phyloP scores from a whole-genome alignment of 2,329 filamentous ascomycete species.

The Aspergillus udagawae region DNA sequence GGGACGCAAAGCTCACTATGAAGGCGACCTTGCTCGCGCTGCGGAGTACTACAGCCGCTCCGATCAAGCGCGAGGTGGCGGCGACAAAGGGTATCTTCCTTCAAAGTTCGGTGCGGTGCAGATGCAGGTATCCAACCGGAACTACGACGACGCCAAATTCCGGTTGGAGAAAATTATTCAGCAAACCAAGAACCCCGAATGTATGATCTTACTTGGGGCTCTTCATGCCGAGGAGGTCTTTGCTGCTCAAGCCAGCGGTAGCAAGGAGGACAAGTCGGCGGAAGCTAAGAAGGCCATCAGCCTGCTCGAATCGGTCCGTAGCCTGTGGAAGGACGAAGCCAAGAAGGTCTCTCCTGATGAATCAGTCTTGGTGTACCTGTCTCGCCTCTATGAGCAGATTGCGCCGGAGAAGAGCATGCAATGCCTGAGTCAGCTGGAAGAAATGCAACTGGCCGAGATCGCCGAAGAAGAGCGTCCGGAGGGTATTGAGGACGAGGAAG shows the following conservation, averaged over 20 bases:
- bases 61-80: conserved; percentile 84
- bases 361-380: conserved; percentile 84
- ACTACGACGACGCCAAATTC: conserved; percentile 88
- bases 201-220: conserved; percentile 86
- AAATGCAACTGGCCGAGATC: conserved; percentile 79
- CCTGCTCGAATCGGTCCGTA: conserved; percentile 78
- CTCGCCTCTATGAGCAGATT: conserved; percentile 82
- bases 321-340: conserved; percentile 89
- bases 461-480: conserved; percentile 64
- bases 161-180: conserved; percentile 91
- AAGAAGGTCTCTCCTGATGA: conserved; percentile 77
- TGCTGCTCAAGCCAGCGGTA: conserved; percentile 65
- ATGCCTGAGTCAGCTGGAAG: conserved; percentile 86
- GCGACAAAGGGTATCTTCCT: conserved; percentile 86
- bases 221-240: conserved; percentile 95
- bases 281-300: conserved; percentile 83
- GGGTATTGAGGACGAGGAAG: conserved; percentile 57
- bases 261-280: conserved; percentile 83
- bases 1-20: conserved; percentile 84
- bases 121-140: conserved; percentile 76
- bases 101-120: conserved; percentile 94
- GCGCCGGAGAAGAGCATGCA: conserved; percentile 86
- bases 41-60: conserved; percentile 84
- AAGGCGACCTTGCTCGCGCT: conserved; percentile 69
- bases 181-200: conserved; percentile 75